Evolutionary conservation across 495 filamentous ascomycete species (phyloP).

Genomic region (Penicillium pulvis): DNA sequence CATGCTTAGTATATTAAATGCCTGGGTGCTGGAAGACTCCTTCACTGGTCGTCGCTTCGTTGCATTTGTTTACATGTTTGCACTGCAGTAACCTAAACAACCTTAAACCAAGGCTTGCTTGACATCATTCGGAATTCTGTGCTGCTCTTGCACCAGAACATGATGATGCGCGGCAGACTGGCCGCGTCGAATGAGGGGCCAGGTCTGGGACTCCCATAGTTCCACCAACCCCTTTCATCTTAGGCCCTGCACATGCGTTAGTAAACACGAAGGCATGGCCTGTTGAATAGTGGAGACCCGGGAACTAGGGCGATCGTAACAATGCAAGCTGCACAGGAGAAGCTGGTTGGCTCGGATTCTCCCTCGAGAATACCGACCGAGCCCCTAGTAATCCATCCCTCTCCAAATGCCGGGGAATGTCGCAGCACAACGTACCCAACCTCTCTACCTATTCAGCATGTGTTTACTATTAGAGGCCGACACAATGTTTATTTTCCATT

Average conservation of each 20-base stretch:
- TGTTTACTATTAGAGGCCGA: constrained; percentile 16
- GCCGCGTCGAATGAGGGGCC: background rate
- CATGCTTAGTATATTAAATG: background rate
- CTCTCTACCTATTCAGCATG: constrained; percentile 5
- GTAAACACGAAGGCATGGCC: background rate
- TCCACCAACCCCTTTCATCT: constrained; percentile 6
- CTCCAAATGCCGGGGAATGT: constrained; percentile 20
- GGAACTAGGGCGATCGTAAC: background rate
- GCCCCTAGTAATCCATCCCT: constrained; percentile 19
- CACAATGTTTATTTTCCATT: constrained; percentile 23
- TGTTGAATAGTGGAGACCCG: background rate
- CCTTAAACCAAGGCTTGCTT: background rate
- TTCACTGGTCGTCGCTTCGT: background rate
- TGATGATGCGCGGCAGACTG: background rate
- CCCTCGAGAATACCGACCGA: constrained; percentile 22
- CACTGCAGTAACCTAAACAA: background rate
- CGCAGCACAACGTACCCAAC: constrained; percentile 13
- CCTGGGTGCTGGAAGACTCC: background rate
- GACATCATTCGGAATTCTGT: constrained; percentile 19
- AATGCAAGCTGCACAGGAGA: background rate
- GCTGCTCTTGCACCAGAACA: background rate
- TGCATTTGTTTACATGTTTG: background rate
- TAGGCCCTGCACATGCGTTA: background rate
- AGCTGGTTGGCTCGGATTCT: constrained; percentile 16
- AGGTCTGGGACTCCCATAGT: constrained; percentile 15